phyloP scores from a whole-genome alignment of 2,329 filamentous ascomycete genomes.

The Mycogone perniciosa region DNA sequence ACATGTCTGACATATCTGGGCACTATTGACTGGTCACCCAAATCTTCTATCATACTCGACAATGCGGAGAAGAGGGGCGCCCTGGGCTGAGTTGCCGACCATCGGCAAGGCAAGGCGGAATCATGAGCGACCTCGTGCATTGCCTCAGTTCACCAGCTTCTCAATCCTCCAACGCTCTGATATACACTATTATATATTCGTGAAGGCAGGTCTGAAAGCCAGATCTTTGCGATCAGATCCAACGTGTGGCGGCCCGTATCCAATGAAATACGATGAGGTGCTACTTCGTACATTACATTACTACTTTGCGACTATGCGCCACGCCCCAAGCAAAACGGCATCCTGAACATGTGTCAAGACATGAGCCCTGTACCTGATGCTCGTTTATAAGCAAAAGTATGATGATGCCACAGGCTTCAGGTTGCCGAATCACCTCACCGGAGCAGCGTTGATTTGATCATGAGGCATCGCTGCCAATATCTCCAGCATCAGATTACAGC shows the following conservation, averaged over 20 bases:
- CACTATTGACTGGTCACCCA: not conserved
- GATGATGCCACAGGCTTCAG: slow-evolving; percentile 28
- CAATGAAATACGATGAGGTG: slow-evolving; percentile 28
- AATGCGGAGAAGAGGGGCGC: not conserved
- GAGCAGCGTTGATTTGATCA: slow-evolving; percentile 24
- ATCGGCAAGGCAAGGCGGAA: not conserved
- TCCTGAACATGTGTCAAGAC: slow-evolving; percentile 14
- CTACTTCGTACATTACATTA: no score
- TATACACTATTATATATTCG: no score
- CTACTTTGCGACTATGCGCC: slow-evolving; percentile 25
- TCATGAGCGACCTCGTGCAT: not conserved
- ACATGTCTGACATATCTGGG: no score
- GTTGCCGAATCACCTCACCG: slow-evolving; percentile 26
- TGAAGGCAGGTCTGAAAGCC: no score
- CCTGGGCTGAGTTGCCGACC: not conserved
- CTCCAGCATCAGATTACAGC: slow-evolving; percentile 4
- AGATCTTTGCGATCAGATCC: no score
- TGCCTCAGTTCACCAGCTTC: not conserved
- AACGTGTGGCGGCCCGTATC: slow-evolving; percentile 9
- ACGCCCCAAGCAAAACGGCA: slow-evolving; percentile 10
- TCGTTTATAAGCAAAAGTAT: slow-evolving; percentile 32
- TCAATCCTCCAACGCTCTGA: not conserved
- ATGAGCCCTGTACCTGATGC: slow-evolving; percentile 29
- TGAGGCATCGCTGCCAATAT: slow-evolving; percentile 22
- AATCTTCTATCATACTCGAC: not conserved